Evolutionary conservation across 768 basidiomycete genomes (phyloP).

Genomic region (Tremella fuciformis): DNA sequence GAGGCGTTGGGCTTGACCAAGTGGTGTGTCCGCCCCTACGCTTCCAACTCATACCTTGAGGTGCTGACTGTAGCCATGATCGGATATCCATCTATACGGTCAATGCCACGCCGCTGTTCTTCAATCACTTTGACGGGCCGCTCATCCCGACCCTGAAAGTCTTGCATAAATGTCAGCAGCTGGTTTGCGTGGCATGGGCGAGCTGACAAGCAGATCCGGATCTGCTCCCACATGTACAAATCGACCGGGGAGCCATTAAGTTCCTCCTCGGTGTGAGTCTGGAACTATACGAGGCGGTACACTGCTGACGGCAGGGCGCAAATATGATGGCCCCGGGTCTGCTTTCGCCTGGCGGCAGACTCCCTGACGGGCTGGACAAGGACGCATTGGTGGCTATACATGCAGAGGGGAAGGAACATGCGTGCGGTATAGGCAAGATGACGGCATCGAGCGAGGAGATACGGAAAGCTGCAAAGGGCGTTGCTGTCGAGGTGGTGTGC

Average conservation of each 20-base stretch:
- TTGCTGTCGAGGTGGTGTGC: constrained; percentile 77
- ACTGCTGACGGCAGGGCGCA: constrained; percentile 46
- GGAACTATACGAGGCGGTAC: neutral
- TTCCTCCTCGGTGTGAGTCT: constrained; percentile 74
- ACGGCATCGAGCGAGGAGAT: constrained; percentile 86
- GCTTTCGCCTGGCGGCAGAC: constrained; percentile 82
- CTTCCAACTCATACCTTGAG: constrained; percentile 69
- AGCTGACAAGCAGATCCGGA: constrained; percentile 67
- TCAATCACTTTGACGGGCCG: constrained; percentile 95
- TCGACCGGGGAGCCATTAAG: constrained; percentile 96
- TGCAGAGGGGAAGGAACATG: constrained; percentile 94
- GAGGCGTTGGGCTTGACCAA: constrained; percentile 88
- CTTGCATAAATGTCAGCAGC: constrained; percentile 75
- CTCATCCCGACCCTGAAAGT: constrained; percentile 83
- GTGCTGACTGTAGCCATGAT: constrained; percentile 69
- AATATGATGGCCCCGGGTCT: constrained; percentile 69
- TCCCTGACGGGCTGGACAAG: constrained; percentile 70
- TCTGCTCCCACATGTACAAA: constrained; percentile 77
- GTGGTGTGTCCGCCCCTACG: constrained; percentile 77
- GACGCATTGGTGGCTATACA: constrained; percentile 81
- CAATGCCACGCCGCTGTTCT: constrained; percentile 80
- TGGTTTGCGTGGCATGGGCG: neutral
- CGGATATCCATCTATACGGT: constrained; percentile 91
- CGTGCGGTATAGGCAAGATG: constrained; percentile 79
- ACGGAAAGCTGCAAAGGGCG: constrained; percentile 78